A percentile compares a stretch with the other conserved stretches of the same genome.
phyloP scores from a whole-genome alignment of 1,284 basidiomycete genomes.

The Singerocomus rubriflavus region DNA sequence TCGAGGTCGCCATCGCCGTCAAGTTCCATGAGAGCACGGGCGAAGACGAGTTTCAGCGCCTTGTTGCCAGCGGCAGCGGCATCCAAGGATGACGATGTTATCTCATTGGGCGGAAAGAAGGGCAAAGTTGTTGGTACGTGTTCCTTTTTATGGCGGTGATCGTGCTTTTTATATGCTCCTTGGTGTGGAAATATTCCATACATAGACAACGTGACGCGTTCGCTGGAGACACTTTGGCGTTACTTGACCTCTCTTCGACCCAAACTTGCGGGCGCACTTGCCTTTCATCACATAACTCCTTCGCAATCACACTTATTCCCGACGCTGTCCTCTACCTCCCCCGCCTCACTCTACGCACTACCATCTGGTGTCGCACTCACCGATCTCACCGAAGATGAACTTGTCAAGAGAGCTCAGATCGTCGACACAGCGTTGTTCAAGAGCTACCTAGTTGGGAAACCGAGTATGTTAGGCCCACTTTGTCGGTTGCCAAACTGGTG shows the following conservation, averaged over 20 bases:
- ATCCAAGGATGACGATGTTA: slow-evolving; percentile 58
- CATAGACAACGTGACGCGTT: slow-evolving; percentile 58
- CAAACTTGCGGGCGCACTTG: slow-evolving; percentile 75
- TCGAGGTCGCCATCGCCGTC: slow-evolving; percentile 40
- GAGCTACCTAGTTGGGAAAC: slow-evolving; percentile 83
- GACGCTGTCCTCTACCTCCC: slow-evolving; percentile 62
- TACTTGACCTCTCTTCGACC: slow-evolving; percentile 85
- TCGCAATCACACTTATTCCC: slow-evolving; percentile 62
- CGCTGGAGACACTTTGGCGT: slow-evolving; percentile 65
- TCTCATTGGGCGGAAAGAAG: slow-evolving; percentile 47
- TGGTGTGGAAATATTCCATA: background rate
- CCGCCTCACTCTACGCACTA: slow-evolving; percentile 70
- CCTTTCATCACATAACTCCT: slow-evolving; percentile 65
- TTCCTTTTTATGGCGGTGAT: slow-evolving; percentile 9
- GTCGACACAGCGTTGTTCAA: slow-evolving; percentile 97
- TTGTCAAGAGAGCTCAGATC: slow-evolving; percentile 86
- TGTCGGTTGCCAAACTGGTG: slow-evolving; percentile 97
- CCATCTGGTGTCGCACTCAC: slow-evolving; percentile 67
- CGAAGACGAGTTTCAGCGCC: slow-evolving; percentile 52
- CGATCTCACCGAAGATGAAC: slow-evolving; percentile 72
- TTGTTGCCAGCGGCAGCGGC: slow-evolving; percentile 39
- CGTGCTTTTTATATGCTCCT: background rate
- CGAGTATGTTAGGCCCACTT: slow-evolving; percentile 80
- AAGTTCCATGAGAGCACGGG: slow-evolving; percentile 48
- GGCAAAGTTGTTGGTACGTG: slow-evolving; percentile 34